Evolutionary conservation across 352 stramenopile species (phyloP).

Genomic region (Pythium chondricola): DNA sequence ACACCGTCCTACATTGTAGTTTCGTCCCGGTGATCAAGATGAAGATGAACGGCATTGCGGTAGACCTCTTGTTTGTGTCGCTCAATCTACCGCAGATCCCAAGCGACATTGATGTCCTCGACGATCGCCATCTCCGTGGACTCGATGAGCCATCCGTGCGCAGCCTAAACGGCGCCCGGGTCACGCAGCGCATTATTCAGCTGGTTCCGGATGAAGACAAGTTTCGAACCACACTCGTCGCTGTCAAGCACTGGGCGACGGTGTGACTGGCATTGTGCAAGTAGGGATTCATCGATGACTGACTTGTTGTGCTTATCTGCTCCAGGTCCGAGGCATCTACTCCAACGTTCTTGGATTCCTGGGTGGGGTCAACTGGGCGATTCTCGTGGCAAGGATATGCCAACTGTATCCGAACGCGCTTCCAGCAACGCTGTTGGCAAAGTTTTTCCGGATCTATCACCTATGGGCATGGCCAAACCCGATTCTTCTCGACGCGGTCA

Average conservation of each 20-base stretch:
- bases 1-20: too few relatives aligned
- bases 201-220: slow-evolving; percentile 77
- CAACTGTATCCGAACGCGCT: slow-evolving; percentile 87
- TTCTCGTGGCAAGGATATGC: slow-evolving; percentile 95
- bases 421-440: slow-evolving; percentile 80
- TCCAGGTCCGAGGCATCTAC: slow-evolving; percentile 92
- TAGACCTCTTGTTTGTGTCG: slow-evolving; percentile 93
- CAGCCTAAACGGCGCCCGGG: slow-evolving; percentile 93
- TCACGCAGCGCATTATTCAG: slow-evolving; percentile 92
- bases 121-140: slow-evolving; percentile 70
- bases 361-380: slow-evolving; percentile 98
- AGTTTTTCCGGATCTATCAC: slow-evolving; percentile 95
- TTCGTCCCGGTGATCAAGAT: slow-evolving; percentile 94
- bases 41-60: slow-evolving; percentile 82
- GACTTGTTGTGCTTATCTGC: too few relatives aligned
- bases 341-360: slow-evolving; percentile 99
- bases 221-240: slow-evolving; percentile 89
- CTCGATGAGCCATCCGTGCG: slow-evolving; percentile 90
- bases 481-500: slow-evolving; percentile 74
- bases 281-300: too few relatives aligned
- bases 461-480: slow-evolving; percentile 96
- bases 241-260: slow-evolving; percentile 87
- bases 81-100: slow-evolving; percentile 58
- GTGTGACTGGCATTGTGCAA: slow-evolving; percentile 21
- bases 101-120: slow-evolving; percentile 67